Evolutionary conservation across 257 asterid genomes (phyloP).

Genomic region (Rubia yunnanensis): DNA sequence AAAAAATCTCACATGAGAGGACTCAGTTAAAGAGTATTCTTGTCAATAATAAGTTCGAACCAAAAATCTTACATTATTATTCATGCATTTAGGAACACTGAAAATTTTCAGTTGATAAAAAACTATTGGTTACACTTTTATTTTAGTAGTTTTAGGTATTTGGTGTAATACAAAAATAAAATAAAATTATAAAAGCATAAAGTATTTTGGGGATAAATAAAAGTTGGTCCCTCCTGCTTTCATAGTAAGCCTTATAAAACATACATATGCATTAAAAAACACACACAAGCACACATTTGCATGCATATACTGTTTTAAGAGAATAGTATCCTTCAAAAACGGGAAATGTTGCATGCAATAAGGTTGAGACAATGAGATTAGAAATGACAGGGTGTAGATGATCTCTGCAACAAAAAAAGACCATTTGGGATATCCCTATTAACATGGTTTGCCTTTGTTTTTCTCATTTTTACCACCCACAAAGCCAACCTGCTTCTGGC

Average conservation of each 20-base stretch:
- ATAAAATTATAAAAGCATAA: too few species aligned
- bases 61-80: not conserved
- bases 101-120: too few species aligned
- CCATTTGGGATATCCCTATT: not conserved
- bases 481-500: not conserved
- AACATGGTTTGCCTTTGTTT: constrained; percentile 1
- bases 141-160: too few species aligned
- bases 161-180: too few species aligned
- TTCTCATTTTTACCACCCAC: not conserved
- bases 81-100: not conserved
- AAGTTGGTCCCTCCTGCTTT: too few species aligned
- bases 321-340: not conserved
- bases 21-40: too few species aligned
- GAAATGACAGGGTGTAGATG: not conserved
- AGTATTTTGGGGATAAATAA: too few species aligned
- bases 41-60: not conserved
- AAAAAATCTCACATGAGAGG: too few species aligned
- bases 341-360: not conserved
- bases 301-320: not conserved
- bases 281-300: not conserved
- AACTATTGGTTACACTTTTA: too few species aligned
- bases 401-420: not conserved
- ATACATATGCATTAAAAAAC: too few species aligned
- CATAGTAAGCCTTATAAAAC: too few species aligned
- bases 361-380: not conserved